These are phyloP conservation scores for Rusavskia elegans DNA, from an alignment of 495 filamentous ascomycete genomes.

Conservation along the genomic window DNA sequence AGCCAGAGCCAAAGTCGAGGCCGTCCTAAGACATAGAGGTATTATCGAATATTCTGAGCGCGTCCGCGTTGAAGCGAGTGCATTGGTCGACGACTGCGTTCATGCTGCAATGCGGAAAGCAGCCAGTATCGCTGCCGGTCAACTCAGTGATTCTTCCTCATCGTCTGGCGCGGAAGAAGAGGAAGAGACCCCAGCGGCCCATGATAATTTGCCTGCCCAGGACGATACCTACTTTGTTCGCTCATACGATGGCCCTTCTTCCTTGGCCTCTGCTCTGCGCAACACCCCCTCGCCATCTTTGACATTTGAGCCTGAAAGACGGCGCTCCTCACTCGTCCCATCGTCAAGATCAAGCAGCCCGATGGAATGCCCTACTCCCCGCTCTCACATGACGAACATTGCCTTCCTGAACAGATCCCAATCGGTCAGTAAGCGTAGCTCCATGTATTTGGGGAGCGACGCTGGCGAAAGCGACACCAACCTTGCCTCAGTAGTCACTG, in stretches of 20 bases:
- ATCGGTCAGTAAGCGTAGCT: slow-evolving; percentile 45
- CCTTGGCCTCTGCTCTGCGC: slow-evolving; percentile 24
- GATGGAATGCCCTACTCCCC: slow-evolving; percentile 77
- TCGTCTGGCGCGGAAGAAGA: slow-evolving; percentile 30
- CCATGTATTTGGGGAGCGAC: slow-evolving; percentile 65
- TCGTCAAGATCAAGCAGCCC: slow-evolving; percentile 81
- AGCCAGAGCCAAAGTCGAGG: slow-evolving; percentile 76
- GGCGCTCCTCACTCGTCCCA: slow-evolving; percentile 38
- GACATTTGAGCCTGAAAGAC: slow-evolving; percentile 21
- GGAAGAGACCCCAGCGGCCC: slow-evolving; percentile 14
- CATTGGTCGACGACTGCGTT: slow-evolving; percentile 88
- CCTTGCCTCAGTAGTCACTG: slow-evolving; percentile 62
- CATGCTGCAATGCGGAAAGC: slow-evolving; percentile 84
- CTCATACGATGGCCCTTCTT: slow-evolving; percentile 22
- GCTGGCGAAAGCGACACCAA: slow-evolving; percentile 69
- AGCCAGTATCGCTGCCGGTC: slow-evolving; percentile 67
- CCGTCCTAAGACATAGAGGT: slow-evolving; percentile 74
- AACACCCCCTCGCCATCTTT: slow-evolving; percentile 21
- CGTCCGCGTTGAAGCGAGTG: slow-evolving; percentile 81
- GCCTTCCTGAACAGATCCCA: slow-evolving; percentile 45
- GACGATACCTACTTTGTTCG: slow-evolving; percentile 18
- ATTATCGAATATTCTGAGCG: slow-evolving; percentile 94
- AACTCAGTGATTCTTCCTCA: slow-evolving; percentile 58
- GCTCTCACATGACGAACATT: slow-evolving; percentile 60
- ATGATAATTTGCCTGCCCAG: slow-evolving; percentile 10